phyloP scores from a whole-genome alignment of 2,329 filamentous ascomycete species.

The Cladophialophora psammophila region DNA sequence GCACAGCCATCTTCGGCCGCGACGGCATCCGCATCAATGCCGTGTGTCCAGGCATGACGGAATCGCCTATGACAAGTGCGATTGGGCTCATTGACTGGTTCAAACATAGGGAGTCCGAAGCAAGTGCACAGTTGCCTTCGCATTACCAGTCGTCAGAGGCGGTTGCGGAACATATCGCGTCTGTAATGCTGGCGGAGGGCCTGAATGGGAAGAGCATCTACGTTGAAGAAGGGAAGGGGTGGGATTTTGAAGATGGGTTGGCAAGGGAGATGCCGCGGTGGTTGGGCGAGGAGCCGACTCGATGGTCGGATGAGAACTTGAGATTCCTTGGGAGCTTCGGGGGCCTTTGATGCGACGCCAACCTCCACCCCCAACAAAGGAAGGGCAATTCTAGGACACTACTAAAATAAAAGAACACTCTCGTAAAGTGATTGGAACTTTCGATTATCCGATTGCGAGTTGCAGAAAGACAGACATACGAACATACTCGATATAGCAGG shows the following conservation, averaged over 20 bases:
- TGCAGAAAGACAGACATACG: no score
- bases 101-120: conserved; percentile 35
- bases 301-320: conserved; percentile 20
- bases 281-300: conserved; percentile 48
- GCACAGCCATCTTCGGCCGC: conserved; percentile 50
- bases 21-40: conserved; percentile 53
- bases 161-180: conserved; percentile 20
- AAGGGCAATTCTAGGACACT: no score
- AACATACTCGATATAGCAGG: no score
- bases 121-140: background rate
- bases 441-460: no score
- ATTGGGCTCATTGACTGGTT: conserved; percentile 48
- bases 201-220: conserved; percentile 53
- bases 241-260: conserved; percentile 54
- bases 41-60: conserved; percentile 47
- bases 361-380: no score
- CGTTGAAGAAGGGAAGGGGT: conserved; percentile 53
- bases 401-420: no score
- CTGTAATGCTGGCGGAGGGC: conserved; percentile 38
- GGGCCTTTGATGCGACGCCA: background rate
- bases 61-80: conserved; percentile 47
- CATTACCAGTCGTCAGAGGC: conserved; percentile 17
- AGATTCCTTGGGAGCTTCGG: conserved; percentile 9
- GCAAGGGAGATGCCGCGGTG: conserved; percentile 51
- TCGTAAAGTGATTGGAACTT: no score